Percentiles rank a stretch among this genome's conserved stretches.
phyloP scores from a whole-genome alignment of 352 stramenopile species.

The Pythium monospermum region DNA sequence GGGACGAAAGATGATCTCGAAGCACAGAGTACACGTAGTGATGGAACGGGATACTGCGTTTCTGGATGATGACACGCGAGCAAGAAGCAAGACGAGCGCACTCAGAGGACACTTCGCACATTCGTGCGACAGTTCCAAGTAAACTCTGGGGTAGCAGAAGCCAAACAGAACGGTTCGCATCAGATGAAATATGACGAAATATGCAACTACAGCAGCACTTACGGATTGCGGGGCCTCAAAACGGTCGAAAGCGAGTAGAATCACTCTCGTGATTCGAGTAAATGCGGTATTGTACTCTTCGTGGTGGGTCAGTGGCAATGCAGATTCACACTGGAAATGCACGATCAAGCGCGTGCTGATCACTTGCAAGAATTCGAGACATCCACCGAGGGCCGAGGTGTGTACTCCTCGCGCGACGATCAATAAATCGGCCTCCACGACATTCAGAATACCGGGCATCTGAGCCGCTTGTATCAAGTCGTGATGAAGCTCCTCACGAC shows the following conservation, averaged over 20 bases:
- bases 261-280: not conserved
- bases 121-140: not conserved
- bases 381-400: too few species aligned
- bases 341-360: too few species aligned
- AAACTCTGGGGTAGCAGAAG: too few species aligned
- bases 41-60: not conserved
- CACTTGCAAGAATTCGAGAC: too few species aligned
- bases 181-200: too few species aligned
- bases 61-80: not conserved
- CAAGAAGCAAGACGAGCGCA: not conserved
- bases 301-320: too few species aligned
- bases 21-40: not conserved
- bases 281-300: not conserved
- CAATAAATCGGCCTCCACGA: not conserved
- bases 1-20: not conserved
- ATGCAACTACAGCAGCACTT: not conserved
- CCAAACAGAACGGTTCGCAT: too few species aligned
- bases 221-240: not conserved
- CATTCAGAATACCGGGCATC: not conserved
- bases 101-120: not conserved
- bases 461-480: not conserved
- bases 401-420: too few species aligned
- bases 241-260: not conserved
- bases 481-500: not conserved
- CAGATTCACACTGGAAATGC: too few species aligned